These are phyloP conservation scores for Postia placenta DNA, from an alignment of 768 basidiomycete species.

Conservation along the genomic window DNA sequence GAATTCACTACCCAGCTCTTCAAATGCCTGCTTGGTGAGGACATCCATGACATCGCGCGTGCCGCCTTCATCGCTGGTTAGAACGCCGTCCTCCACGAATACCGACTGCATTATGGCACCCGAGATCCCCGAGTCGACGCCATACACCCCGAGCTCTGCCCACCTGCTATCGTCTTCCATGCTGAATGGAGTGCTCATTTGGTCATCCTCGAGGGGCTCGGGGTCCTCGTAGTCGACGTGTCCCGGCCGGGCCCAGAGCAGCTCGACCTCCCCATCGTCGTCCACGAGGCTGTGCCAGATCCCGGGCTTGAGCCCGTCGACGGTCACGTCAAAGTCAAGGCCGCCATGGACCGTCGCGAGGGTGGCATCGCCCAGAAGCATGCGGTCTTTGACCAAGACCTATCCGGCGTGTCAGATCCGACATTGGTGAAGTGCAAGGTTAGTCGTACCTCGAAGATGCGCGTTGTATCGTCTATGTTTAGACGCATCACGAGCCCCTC, in stretches of 20 bases:
- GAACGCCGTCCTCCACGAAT: neutral
- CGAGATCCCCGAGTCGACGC: neutral
- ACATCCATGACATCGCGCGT: neutral
- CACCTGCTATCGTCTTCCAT: too few relatives aligned
- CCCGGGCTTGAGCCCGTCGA: neutral
- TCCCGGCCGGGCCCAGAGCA: neutral
- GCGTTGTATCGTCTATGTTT: neutral
- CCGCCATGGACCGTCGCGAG: neutral
- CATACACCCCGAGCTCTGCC: neutral
- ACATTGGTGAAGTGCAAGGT: neutral
- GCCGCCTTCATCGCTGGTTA: neutral
- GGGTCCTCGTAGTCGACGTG: neutral
- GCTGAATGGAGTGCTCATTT: too few relatives aligned
- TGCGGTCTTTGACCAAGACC: neutral
- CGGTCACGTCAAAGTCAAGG: neutral
- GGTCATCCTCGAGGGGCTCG: too few relatives aligned
- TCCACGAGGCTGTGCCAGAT: neutral
- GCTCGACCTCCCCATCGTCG: neutral
- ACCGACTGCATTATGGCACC: neutral
- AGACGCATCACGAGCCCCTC: neutral
- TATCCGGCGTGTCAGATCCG: neutral
- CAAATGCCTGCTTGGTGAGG: neutral
- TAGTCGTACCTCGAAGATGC: neutral
- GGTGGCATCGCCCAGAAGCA: neutral
- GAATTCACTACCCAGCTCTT: neutral